Evolutionary conservation across 371 early-diverging fungal species (phyloP).

Genomic region (Apophysomyces variabilis): DNA sequence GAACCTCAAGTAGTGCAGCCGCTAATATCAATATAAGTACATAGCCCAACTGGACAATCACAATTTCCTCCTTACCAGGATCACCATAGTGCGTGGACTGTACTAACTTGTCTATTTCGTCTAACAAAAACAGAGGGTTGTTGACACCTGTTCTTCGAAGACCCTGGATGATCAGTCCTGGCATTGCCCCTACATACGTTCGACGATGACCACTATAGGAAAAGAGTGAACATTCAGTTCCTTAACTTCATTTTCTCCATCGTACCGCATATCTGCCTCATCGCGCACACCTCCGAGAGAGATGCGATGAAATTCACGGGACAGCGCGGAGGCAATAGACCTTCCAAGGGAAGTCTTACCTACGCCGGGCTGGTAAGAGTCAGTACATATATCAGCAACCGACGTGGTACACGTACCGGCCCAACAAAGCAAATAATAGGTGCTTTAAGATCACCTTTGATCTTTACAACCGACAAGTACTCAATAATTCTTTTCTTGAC

Average conservation of each 20-base stretch:
- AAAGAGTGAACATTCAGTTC: neutral
- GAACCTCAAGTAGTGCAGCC: conserved; percentile 83
- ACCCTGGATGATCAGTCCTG: conserved; percentile 82
- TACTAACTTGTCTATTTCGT: conserved; percentile 88
- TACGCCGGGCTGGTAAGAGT: conserved; percentile 58
- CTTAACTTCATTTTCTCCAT: neutral
- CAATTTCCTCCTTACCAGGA: conserved; percentile 48
- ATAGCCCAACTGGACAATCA: neutral
- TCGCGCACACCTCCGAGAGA: conserved; percentile 87
- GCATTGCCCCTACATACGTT: conserved; percentile 88
- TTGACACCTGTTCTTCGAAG: conserved; percentile 69
- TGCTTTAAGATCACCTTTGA: conserved; percentile 73
- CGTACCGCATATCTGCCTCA: conserved; percentile 77
- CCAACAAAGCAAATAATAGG: conserved; percentile 84
- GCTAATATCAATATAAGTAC: conserved; percentile 26
- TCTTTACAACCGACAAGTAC: conserved; percentile 78
- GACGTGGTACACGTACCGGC: conserved; percentile 33
- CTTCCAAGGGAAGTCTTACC: conserved; percentile 87
- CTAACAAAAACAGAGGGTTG: conserved; percentile 80
- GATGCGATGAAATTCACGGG: conserved; percentile 81
- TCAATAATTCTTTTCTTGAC: conserved; percentile 84
- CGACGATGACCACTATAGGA: conserved; percentile 79
- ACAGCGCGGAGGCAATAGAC: conserved; percentile 77
- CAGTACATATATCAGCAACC: neutral
- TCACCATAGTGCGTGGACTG: conserved; percentile 71